Percentiles rank a stretch among this genome's conserved stretches.
Conservation (phyloP, 306 rosid genomes). For the Begonia peltatifolia region DNA sequence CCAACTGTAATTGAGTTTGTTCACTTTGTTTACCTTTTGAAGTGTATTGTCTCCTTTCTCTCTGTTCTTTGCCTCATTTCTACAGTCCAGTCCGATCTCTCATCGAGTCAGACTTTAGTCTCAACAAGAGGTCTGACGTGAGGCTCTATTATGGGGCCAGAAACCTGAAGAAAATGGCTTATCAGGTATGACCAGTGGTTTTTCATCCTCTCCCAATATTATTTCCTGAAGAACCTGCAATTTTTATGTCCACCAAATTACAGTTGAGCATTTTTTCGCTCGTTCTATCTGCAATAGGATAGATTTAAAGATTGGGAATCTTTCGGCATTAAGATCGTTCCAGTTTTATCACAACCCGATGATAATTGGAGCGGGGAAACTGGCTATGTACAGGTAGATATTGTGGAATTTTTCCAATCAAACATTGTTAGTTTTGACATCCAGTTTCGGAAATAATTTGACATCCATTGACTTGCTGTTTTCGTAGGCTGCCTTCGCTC, state of each 20-base stretch:
- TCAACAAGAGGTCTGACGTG: constrained; percentile 61
- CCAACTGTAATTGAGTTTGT: too few relatives aligned
- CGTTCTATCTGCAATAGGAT: constrained; percentile 38
- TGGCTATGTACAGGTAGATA: constrained; percentile 76
- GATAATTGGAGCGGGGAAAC: constrained; percentile 65
- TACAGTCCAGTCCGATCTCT: constrained; percentile 85
- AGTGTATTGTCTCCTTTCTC: background rate
- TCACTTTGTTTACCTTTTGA: too few relatives aligned
- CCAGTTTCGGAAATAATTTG: too few relatives aligned
- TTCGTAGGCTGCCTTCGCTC: constrained; percentile 70
- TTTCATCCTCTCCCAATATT: background rate
- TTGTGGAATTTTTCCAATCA: background rate
- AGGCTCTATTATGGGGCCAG: constrained; percentile 80
- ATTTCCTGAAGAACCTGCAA: background rate
- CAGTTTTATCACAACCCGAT: constrained; percentile 83
- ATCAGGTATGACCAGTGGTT: constrained; percentile 49
- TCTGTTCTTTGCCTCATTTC: constrained; percentile 5
- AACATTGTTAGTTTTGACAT: too few relatives aligned
- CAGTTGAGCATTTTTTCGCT: constrained; percentile 11
- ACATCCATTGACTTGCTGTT: background rate
- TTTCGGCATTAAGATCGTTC: constrained; percentile 75
- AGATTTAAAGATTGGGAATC: constrained; percentile 88
- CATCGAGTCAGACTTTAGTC: constrained; percentile 67
- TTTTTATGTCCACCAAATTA: constrained; percentile 1
- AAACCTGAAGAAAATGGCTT: constrained; percentile 87